Evolutionary conservation across 2,329 filamentous ascomycete species (phyloP).

Genomic region (Diaporthe eres): DNA sequence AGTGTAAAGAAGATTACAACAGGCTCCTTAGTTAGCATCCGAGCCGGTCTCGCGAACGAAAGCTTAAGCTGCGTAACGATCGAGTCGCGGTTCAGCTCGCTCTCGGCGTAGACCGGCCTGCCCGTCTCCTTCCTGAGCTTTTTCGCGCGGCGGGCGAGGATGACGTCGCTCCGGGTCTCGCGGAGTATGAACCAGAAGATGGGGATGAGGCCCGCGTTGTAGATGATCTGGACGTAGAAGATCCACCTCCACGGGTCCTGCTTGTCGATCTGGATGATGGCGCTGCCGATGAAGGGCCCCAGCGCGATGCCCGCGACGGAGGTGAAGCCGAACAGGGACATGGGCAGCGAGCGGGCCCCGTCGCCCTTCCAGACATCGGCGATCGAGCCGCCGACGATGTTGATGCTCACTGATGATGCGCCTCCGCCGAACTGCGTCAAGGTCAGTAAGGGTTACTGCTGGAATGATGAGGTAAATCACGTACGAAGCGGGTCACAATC

Average conservation of each 20-base stretch:
- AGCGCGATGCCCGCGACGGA: conserved; percentile 38
- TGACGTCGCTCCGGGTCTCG: conserved; percentile 77
- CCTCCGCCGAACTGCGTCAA: conserved; percentile 34
- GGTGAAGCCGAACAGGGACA: conserved; percentile 40
- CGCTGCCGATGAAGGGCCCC: conserved; percentile 38
- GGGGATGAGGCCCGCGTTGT: conserved; percentile 60
- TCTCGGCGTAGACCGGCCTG: conserved; percentile 35
- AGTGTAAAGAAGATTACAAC: conserved; percentile 75
- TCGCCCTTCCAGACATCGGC: conserved; percentile 41
- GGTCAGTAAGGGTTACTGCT: not conserved
- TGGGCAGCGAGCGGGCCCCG: conserved; percentile 36
- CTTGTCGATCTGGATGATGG: conserved; percentile 35
- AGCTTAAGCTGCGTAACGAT: conserved; percentile 46
- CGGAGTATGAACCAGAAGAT: conserved; percentile 70
- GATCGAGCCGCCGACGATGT: conserved; percentile 38
- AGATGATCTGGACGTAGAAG: conserved; percentile 70
- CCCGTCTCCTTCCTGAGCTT: conserved; percentile 63
- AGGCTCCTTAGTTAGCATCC: conserved; percentile 69
- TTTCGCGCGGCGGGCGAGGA: conserved; percentile 72
- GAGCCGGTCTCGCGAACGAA: conserved; percentile 51
- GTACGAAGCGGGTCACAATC: conserved; percentile 37
- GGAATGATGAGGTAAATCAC: not conserved
- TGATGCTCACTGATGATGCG: conserved; percentile 38
- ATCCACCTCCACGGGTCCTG: conserved; percentile 63
- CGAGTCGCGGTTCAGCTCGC: conserved; percentile 43